Evolutionary conservation across 208 protist species (phyloP).

Genomic region (Leishmania lainsoni): DNA sequence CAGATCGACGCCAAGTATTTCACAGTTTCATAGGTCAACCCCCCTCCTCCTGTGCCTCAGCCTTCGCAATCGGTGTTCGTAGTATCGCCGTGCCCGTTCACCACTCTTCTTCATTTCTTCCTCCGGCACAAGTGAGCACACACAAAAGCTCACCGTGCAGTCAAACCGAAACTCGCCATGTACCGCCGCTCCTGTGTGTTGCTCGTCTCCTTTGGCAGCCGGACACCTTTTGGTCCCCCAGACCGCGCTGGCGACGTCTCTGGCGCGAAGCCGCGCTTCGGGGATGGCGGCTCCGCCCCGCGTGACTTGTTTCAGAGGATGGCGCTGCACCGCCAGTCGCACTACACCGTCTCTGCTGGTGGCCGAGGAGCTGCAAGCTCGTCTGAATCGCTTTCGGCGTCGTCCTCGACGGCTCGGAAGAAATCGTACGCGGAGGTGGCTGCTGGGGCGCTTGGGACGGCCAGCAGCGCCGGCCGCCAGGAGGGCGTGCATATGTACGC

Average conservation of each 20-base stretch:
- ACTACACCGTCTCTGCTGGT: constrained; percentile 29
- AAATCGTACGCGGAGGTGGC: constrained; percentile 38
- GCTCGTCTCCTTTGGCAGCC: constrained; percentile 11
- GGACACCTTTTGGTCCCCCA: constrained; percentile 28
- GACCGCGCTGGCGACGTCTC: constrained; percentile 25
- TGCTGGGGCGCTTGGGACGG: constrained; percentile 31
- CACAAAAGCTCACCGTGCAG: not conserved
- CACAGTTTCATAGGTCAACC: not conserved
- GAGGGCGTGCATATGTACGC: constrained; percentile 84
- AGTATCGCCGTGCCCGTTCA: not conserved
- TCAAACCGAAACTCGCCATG: constrained; percentile 4
- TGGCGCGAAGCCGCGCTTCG: constrained; percentile 12
- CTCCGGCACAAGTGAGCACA: not conserved
- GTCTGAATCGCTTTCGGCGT: not conserved
- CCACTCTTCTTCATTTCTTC: not conserved
- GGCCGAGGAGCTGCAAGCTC: constrained; percentile 7
- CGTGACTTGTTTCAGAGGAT: constrained; percentile 32
- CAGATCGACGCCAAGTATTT: not conserved
- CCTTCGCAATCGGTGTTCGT: not conserved
- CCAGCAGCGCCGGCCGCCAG: constrained; percentile 13
- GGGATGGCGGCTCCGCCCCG: constrained; percentile 28
- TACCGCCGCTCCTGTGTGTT: constrained; percentile 12
- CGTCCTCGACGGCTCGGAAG: not conserved
- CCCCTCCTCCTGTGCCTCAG: not conserved
- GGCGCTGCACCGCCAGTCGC: constrained; percentile 26